Evolutionary conservation across 495 filamentous ascomycete species (phyloP), one percentile per base, ranked within the genome.

Genomic region (Pseudoneurospora amorphoporcata): DNA sequence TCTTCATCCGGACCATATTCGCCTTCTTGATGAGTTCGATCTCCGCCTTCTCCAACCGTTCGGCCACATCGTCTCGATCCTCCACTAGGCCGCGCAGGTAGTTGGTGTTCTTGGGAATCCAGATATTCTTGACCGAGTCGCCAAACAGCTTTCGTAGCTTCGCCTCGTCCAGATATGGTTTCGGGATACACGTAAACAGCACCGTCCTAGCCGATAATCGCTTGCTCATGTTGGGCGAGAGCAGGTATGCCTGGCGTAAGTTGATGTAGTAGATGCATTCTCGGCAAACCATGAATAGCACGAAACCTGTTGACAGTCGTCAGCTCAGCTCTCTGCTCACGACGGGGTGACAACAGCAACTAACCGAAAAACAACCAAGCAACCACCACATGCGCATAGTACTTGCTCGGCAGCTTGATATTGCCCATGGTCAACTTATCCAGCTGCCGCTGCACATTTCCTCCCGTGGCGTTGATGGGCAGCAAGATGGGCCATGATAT

Each of bases 401-500:
- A 88, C 68, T 82, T 81, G 7, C 74, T 83, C 5, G 82, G 80
- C 32, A 87, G 76, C 17, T 76, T 80, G 58, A 92, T 82, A 77
- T 93, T 92, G 61, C 90, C 90, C 71, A 92, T 91, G 39, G 88
- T 90, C 47, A 93, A 77, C 10, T 78, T 79, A 68, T 92, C 90
- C 10, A 93, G 85, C 75, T 91, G 83, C 0, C 76, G 81, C n/a
- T 88, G 86, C 0, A 83, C 83, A 16, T 83, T 87, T 35, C 87
- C 88, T 4, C 91, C 92, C 3, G 91, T 93, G 16, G 86, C 89
- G 80, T 97, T 92, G 76, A 96, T 80, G 0, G 93, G 92, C 75
- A 95, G 89, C 45, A 97, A 81, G 65, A 96, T 84, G 6, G 94
- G 92, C 86, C 89, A 95, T 3, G 90, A 90, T 42, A 95, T 83